Percentiles rank a stretch among this genome's conserved stretches.
Evolutionary conservation across 495 filamentous ascomycete species (phyloP).

Genomic region (Tuber indicum): DNA sequence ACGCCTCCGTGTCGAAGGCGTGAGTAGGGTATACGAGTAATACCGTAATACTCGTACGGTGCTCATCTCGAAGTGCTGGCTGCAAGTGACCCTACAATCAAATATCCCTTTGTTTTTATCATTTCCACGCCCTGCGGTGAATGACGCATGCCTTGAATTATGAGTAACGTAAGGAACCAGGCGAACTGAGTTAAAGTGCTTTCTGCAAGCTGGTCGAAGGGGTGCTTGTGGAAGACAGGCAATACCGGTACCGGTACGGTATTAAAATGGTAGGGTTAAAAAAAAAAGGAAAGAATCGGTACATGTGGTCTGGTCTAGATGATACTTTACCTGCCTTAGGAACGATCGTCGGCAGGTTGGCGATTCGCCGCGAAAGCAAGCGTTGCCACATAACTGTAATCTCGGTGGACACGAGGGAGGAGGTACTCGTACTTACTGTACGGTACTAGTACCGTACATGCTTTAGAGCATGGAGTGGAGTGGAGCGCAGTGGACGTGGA

Average conservation of each 20-base stretch:
- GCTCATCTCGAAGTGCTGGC: not conserved
- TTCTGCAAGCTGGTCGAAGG: not conserved
- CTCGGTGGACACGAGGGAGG: not conserved
- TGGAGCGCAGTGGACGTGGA: not conserved
- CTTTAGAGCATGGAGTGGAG: not conserved
- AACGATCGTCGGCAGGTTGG: conserved; percentile 11
- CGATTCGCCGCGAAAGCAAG: conserved; percentile 3
- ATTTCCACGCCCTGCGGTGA: not conserved
- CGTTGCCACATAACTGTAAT: conserved; percentile 1
- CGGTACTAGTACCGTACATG: not conserved
- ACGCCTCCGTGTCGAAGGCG: not conserved
- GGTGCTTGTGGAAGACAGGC: not conserved
- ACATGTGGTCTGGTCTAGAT: not conserved
- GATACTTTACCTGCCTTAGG: not conserved
- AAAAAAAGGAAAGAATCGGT: not conserved
- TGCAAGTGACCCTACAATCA: not conserved
- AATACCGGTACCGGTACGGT: not conserved
- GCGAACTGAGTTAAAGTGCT: not conserved
- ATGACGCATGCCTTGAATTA: not conserved
- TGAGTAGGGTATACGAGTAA: not conserved
- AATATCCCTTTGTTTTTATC: not conserved
- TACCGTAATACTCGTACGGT: not conserved
- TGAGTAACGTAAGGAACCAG: conserved; percentile 2
- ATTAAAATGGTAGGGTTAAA: not conserved
- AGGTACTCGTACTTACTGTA: not conserved